Base-by-base conservation (phyloP, 108 stramenopile genomes). In the Cyclotella atomus region DNA sequence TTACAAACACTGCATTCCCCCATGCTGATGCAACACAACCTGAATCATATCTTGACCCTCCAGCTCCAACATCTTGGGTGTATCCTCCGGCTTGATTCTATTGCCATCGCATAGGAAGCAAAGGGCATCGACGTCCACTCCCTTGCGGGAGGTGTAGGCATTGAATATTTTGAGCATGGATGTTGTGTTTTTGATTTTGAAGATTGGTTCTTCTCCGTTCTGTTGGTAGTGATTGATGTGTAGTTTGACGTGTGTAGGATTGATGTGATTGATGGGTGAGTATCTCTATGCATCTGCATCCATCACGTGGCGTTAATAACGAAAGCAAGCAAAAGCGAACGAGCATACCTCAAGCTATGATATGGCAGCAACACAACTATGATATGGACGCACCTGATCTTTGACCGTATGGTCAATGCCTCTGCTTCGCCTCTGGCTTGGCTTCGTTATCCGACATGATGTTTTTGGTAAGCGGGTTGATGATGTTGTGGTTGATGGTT, bases 91-190 rank as follows among this genome's bases (percentile, higher is more conserved):
- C 4, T 55, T n/a, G 32, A 93, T 70, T 16, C 83, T 79, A 44
- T 89, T 79, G 8, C 90, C 90, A 34, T 93, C 90, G 8, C 90
- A 61, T n/a, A 89, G 67, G 79, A 93, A 93, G n/a, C 88, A 74
- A 10, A 91, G 66, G 10, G 70, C 57, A 2, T 27, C 20, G 3
- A 67, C 54, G 3, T 76, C 59, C 0, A 88, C 83, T 19, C 91
- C 91, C 72, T 88, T 88, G 21, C 86, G 71, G 0, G 38, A n/a
- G 21, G 89, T 87, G 65, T 84, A 92, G 24, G 88, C 76, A 54
- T 62, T 59, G 67, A 71, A 60, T 20, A 75, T 43, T 6, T 88
- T 89, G 73, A 72, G 65, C 85, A 89, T 86, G 56, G 79, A 77
- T 9, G 89, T 89, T 15, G 59, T 75, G 60, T 55, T 85, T 72